Evolutionary conservation across 345 rosid genomes (phyloP), one percentile per base, ranked within the genome.

Genomic region (Firmiana major): DNA sequence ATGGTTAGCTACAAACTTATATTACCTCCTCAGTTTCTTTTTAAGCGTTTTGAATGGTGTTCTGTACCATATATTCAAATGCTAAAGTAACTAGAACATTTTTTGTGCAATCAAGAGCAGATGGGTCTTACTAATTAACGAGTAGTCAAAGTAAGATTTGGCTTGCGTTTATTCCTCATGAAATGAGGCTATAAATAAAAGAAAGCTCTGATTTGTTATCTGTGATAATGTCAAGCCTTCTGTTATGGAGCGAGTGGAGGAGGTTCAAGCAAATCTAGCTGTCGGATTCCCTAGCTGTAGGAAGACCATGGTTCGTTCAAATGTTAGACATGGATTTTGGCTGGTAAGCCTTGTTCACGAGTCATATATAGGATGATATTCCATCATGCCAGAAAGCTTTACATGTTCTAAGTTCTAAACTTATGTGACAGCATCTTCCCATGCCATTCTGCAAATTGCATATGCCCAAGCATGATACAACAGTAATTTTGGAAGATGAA

Each of bases 321-420:
- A 90, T 74, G 93, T 90, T 45, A 87, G 83, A 1, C 88, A 87
- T 74, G 90, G 93, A 65, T 90, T 90, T 83, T 90, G 91, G 91
- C 89, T 89, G 77, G 93, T 89, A 77, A 65, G 74, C n/a, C 17
- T 36, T n/a, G 15, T 51, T 34, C 7, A 15, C 45, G 3, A 67
- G 36, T 67, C 34, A 3, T 22, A 22, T 43, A 17, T 13, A 34
- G 31, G 48, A 42, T 43, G 71, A 67, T 43, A 67, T 36, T 45
- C 16, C 13, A n/a, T 19, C 8, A 5, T 40, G 2, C 70, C 16
- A 0, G 70, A 40, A 65, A 65, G 70, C 24, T 65, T 17, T 51
- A 36, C 5, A 10, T 51, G 58, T 71, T 71, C 22, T 11, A 49
- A 34, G 16, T 17, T 53, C 59, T 24, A 72, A 54, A n/a, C 26